Conservation (phyloP, 2,329 filamentous ascomycete genomes). For the Pestalotiopsis sp. region DNA sequence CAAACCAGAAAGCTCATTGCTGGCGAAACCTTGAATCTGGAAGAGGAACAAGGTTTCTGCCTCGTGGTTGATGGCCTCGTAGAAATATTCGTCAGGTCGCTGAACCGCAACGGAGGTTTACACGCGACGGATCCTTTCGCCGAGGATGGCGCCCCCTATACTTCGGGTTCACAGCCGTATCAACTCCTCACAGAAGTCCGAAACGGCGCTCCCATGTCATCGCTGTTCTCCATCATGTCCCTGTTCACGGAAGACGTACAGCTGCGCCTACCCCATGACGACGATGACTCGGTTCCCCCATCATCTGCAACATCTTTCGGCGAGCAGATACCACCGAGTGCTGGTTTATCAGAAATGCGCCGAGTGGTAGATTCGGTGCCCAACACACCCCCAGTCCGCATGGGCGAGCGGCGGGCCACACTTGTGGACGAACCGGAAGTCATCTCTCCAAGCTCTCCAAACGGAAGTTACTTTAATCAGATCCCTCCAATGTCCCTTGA, state of each 20-base stretch:
- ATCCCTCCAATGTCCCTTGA: conserved; percentile 81
- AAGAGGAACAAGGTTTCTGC: conserved; percentile 98
- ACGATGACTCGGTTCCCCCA: conserved; percentile 46
- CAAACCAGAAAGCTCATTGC: conserved; percentile 96
- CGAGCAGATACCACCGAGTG: conserved; percentile 29
- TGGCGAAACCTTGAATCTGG: conserved; percentile 90
- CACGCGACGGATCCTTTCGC: conserved; percentile 53
- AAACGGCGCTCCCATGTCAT: conserved; percentile 98
- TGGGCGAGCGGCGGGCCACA: conserved; percentile 18
- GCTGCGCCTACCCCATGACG: conserved; percentile 67
- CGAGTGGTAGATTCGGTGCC: conserved; percentile 19
- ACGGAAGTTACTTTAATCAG: conserved; percentile 48
- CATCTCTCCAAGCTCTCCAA: conserved; percentile 28
- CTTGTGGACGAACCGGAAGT: conserved; percentile 29
- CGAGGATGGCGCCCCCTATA: conserved; percentile 67
- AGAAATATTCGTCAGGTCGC: conserved; percentile 97
- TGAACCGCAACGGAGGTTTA: conserved; percentile 38
- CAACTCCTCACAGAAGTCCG: conserved; percentile 96
- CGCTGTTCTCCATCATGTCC: conserved; percentile 94
- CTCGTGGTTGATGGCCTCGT: conserved; percentile 95
- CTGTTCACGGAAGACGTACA: conserved; percentile 95
- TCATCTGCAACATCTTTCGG: conserved; percentile 29
- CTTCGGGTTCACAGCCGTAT: conserved; percentile 78
- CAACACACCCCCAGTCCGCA: conserved; percentile 25
- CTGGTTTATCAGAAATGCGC: conserved; percentile 18